Conservation (phyloP, 2,329 filamentous ascomycete genomes). For the Cercospora canescens region DNA sequence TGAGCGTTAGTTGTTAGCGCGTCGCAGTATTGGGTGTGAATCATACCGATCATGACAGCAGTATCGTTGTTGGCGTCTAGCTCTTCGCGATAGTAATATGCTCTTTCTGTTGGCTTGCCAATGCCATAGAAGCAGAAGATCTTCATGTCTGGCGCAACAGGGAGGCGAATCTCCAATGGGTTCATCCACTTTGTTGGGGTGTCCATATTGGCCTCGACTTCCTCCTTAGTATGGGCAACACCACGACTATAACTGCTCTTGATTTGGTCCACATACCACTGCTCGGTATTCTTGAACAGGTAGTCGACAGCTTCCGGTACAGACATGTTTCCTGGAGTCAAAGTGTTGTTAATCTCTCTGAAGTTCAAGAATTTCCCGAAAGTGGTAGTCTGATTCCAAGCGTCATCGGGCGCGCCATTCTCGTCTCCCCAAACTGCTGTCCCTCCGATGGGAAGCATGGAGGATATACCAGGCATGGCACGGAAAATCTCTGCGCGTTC, state of each 20-base stretch:
- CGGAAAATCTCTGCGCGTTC: slow-evolving; percentile 93
- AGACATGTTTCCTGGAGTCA: slow-evolving; percentile 68
- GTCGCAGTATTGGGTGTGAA: background rate
- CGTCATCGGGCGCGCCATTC: slow-evolving; percentile 85
- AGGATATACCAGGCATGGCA: slow-evolving; percentile 93
- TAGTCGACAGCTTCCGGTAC: slow-evolving; percentile 75
- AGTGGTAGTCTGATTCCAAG: slow-evolving; percentile 67
- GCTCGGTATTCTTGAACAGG: slow-evolving; percentile 73
- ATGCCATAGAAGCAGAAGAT: slow-evolving; percentile 98
- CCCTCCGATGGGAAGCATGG: slow-evolving; percentile 94
- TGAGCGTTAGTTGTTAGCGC: background rate
- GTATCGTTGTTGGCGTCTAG: slow-evolving; percentile 60
- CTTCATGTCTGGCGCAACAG: slow-evolving; percentile 83
- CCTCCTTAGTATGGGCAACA: slow-evolving; percentile 73
- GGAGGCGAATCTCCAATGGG: slow-evolving; percentile 83
- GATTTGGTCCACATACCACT: slow-evolving; percentile 80
- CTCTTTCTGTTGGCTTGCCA: slow-evolving; percentile 88
- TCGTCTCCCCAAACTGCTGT: slow-evolving; percentile 92
- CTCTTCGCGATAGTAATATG: slow-evolving; percentile 85
- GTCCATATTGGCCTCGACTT: slow-evolving; percentile 68
- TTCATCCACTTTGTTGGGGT: slow-evolving; percentile 84
- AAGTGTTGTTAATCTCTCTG: slow-evolving; percentile 63
- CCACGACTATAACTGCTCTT: slow-evolving; percentile 81
- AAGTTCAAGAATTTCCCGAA: slow-evolving; percentile 88
- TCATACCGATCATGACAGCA: slow-evolving; percentile 48